phyloP scores from a whole-genome alignment of 768 basidiomycete genomes.

The Dioszegia aurantiaca region DNA sequence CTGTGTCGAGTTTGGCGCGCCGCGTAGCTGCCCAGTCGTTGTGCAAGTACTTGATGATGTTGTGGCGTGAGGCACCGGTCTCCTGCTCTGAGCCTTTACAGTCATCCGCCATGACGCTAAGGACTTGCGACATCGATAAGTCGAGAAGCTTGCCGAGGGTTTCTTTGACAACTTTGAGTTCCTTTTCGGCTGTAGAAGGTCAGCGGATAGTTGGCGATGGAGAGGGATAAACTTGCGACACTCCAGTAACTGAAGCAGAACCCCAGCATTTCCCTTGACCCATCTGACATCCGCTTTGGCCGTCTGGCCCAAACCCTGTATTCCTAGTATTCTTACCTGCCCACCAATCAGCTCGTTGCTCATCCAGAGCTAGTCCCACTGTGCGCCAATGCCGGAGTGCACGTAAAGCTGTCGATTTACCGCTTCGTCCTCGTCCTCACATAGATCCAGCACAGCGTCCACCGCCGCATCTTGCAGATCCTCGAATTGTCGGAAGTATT shows the following conservation, averaged over 20 bases:
- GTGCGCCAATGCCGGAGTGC: too few species aligned
- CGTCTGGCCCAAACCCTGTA: conserved; percentile 37
- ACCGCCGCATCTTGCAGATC: conserved; percentile 43
- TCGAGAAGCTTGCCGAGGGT: conserved; percentile 26
- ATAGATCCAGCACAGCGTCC: conserved; percentile 43
- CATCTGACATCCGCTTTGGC: conserved; percentile 42
- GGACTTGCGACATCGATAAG: conserved; percentile 30
- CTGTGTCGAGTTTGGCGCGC: conserved; percentile 17
- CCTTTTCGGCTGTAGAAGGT: conserved; percentile 27
- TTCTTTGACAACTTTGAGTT: conserved; percentile 36
- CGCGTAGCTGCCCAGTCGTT: conserved; percentile 14
- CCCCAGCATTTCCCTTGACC: conserved; percentile 46
- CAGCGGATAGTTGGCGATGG: not conserved
- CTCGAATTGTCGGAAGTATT: conserved; percentile 40
- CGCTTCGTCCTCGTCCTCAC: conserved; percentile 48
- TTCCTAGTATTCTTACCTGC: conserved; percentile 38
- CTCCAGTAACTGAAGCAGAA: conserved; percentile 40
- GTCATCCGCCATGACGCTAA: conserved; percentile 40
- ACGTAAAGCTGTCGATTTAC: conserved; percentile 14
- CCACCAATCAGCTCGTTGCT: conserved; percentile 2
- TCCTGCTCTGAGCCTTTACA: conserved; percentile 34
- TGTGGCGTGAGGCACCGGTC: conserved; percentile 38
- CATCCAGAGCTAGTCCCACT: too few species aligned
- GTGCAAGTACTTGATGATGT: conserved; percentile 37
- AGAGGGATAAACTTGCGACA: conserved; percentile 32